Evolutionary conservation across 2,329 filamentous ascomycete species (phyloP), one percentile per base, ranked within the genome.

Genomic region (Trichocomaceae sp.): DNA sequence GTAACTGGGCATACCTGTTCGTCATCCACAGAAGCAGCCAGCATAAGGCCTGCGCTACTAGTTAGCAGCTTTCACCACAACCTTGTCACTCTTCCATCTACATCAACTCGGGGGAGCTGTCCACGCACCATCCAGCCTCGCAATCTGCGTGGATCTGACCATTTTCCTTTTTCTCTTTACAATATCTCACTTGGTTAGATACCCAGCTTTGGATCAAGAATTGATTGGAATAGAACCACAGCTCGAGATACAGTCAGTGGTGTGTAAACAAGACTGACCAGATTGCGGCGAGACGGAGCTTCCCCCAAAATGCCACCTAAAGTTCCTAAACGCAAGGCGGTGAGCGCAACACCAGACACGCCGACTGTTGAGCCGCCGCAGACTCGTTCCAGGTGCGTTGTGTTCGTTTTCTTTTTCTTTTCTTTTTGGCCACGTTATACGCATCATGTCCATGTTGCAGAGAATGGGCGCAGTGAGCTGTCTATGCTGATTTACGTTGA

Each of bases 141-240:
- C 87, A 76, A 99, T 96, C 76, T 96, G 89, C 52, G 92, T 99
- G 66, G 91, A 93, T 72, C 83, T 84, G 66, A 96, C 92, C 90
- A 92, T 93, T 65, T 26, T 26, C 4, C 7, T 26, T 62, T 61
- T 58, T 41, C 39, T 41, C n/a, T 17, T 10, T 7, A 42, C 22
- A 42, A 2, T 42, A 19, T 22, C 39, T 9, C 17, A 10, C 17
- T 20, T 42, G 2, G 39, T 22, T 6, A 9, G 10, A 5, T 42
- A 5, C 8, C 17, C 9, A 42, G 9, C 12, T 42, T 22, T 42
- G 17, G 39, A 12, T 6, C 39, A 42, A 42, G 4, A 19, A 42
- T 22, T 7, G 39, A 20, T 9, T 9, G 39, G 8, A 19, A 42
- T 22, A 22, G 17, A 19, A 42, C 8, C n/a, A 22, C 12, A 42